Evolutionary conservation across 495 filamentous ascomycete species (phyloP).

Genomic region (Tetracladium setigerum): DNA sequence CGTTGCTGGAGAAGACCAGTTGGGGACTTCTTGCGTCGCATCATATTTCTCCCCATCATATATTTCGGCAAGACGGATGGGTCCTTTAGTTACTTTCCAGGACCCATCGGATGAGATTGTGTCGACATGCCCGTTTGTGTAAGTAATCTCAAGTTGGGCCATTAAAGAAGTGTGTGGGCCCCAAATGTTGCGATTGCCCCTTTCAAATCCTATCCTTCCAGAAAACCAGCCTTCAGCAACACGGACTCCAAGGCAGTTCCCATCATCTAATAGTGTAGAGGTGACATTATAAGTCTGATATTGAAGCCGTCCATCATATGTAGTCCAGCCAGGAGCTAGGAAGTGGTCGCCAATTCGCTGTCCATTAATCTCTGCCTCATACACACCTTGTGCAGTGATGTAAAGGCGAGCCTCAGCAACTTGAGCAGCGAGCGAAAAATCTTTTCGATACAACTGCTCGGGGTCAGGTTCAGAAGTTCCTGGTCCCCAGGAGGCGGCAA

Average conservation of each 20-base stretch:
- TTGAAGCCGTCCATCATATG: slow-evolving; percentile 36
- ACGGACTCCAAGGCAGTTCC: slow-evolving; percentile 36
- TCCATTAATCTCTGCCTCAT: slow-evolving; percentile 42
- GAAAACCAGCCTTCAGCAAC: slow-evolving; percentile 49
- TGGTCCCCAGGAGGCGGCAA: neutral
- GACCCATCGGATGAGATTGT: slow-evolving; percentile 29
- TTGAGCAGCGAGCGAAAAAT: neutral
- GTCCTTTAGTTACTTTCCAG: slow-evolving; percentile 33
- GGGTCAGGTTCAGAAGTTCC: neutral
- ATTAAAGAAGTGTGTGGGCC: slow-evolving; percentile 36
- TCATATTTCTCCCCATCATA: slow-evolving; percentile 47
- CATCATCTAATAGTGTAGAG: slow-evolving; percentile 21
- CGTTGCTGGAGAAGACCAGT: slow-evolving; percentile 13
- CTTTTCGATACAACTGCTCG: neutral
- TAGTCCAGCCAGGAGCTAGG: slow-evolving; percentile 45
- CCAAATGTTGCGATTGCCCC: slow-evolving; percentile 30
- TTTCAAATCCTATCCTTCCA: slow-evolving; percentile 35
- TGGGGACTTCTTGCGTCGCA: slow-evolving; percentile 20
- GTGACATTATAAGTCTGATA: slow-evolving; percentile 44
- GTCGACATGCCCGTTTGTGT: slow-evolving; percentile 14
- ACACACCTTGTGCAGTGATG: slow-evolving; percentile 42
- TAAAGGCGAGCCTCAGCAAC: slow-evolving; percentile 35
- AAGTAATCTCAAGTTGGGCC: slow-evolving; percentile 33
- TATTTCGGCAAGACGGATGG: slow-evolving; percentile 39
- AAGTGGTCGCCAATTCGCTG: slow-evolving; percentile 33